Percentiles rank a stretch among this genome's conserved stretches.
Evolutionary conservation across 2,329 filamentous ascomycete species (phyloP).

Genomic region (Zopfia rhizophila): DNA sequence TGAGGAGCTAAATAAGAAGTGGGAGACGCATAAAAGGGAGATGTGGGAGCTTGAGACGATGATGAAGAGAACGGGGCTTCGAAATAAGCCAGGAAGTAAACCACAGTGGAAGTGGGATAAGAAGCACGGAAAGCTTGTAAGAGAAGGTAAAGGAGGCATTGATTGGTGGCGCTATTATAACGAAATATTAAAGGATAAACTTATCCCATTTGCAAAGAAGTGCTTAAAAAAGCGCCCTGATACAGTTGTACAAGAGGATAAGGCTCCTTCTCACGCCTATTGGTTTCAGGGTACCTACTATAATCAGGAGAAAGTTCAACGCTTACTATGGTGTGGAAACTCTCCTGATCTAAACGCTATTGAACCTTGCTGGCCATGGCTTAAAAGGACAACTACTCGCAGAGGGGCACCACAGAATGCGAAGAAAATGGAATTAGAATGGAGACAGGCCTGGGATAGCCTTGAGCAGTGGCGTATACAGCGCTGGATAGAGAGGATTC

Average conservation of each 20-base stretch:
- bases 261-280: constrained; percentile 7
- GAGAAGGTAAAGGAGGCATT: constrained; percentile 3
- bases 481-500: constrained; percentile 25
- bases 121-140: constrained; percentile 7
- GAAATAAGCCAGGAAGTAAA: constrained; percentile 1
- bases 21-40: neutral
- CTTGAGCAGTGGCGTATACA: constrained; percentile 21
- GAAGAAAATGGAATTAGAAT: constrained; percentile 6
- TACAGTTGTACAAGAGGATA: constrained; percentile 10
- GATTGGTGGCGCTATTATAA: constrained; percentile 10
- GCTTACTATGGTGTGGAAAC: constrained; percentile 21
- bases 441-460: constrained; percentile 11
- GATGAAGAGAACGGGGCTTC: constrained; percentile 1
- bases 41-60: constrained; percentile 8
- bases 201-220: constrained; percentile 10
- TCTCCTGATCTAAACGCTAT: constrained; percentile 23
- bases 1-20: constrained; percentile 9
- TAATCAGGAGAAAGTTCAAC: neutral
- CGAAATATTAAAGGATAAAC: constrained; percentile 8
- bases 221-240: constrained; percentile 1
- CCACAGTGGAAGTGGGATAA: constrained; percentile 9
- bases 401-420: constrained; percentile 15
- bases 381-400: constrained; percentile 23
- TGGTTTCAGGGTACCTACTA: neutral
- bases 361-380: constrained; percentile 14